Evolutionary conservation across 345 rosid genomes (phyloP), one percentile per base, ranked within the genome.

Genomic region (Rhizophora mangle): DNA sequence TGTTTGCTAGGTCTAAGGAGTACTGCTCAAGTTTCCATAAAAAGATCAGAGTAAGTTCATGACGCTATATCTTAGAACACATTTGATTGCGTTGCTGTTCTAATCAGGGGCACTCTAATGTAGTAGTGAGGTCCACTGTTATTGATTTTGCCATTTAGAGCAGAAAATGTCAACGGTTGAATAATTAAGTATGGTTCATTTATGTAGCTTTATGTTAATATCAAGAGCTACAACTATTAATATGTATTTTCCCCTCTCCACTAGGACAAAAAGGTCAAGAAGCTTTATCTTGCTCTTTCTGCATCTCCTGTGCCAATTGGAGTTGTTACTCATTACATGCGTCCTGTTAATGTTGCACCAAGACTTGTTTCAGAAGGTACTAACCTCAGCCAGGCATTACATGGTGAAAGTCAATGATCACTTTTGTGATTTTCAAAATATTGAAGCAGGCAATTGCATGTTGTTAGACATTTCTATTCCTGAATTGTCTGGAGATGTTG

Each of bases 211-310:
- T 60, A 43, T 51, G 64, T 53, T 73, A 8, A 55, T 59, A 47
- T 56, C 63, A 11, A 19, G 6, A 43, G 5, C 39, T 59, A 49
- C 22, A 68, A 34, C 4, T 16, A 65, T 63, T 58, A 37, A 51
- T 18, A 29, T 66, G n/a, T 53, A 63, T 53, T 24, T 32, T 43
- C 34, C 62, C 64, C 13, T 55, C 6, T 36, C 54, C 59, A 37
- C 26, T 73, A 91, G 98, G 89, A 89, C 60, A 89, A 85, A 82
- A 79, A 69, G 76, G 97, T 93, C 68, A 89, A 83, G 91, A 93
- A 93, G 75, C 91, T 89, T 54, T 93, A 93, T 82, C 85, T 82
- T 63, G 98, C 94, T 74, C 96, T 93, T 72, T 83, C 92, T 75
- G 88, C 85, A 67, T 86, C 93, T 54, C 93, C 98, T 72, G 68